These are phyloP conservation scores for Ophiocordyceps polyrhachis-furcata DNA, from an alignment of 2,329 filamentous ascomycete species.

Conservation along the genomic window DNA sequence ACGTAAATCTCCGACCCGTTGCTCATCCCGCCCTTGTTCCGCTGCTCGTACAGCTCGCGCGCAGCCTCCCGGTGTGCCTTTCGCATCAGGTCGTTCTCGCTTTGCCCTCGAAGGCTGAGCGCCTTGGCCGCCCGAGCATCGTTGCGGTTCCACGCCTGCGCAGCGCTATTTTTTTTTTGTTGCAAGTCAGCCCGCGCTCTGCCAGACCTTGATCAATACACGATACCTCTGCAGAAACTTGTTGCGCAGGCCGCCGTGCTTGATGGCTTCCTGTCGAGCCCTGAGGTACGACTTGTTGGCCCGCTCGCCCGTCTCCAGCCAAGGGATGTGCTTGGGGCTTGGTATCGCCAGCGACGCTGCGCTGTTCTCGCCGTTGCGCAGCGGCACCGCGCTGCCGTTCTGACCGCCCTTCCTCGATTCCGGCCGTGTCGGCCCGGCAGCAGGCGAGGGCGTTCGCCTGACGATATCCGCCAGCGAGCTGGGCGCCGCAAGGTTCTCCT, in stretches of 20 bases:
- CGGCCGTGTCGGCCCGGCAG: slow-evolving; percentile 38
- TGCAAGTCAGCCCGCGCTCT: not conserved
- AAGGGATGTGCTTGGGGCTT: slow-evolving; percentile 80
- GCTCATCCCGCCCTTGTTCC: slow-evolving; percentile 49
- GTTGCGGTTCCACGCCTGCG: slow-evolving; percentile 96
- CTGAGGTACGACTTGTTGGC: slow-evolving; percentile 92
- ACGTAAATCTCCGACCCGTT: slow-evolving; percentile 65
- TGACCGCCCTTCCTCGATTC: slow-evolving; percentile 40
- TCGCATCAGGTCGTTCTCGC: slow-evolving; percentile 92
- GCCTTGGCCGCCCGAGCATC: slow-evolving; percentile 93
- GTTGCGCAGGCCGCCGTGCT: slow-evolving; percentile 88
- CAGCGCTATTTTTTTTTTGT: slow-evolving; percentile 56
- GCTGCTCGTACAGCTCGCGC: slow-evolving; percentile 77
- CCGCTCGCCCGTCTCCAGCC: slow-evolving; percentile 81
- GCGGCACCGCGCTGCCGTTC: slow-evolving; percentile 43
- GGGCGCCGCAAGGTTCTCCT: slow-evolving; percentile 44
- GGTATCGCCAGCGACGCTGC: slow-evolving; percentile 67
- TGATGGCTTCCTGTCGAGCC: slow-evolving; percentile 86
- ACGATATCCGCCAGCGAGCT: slow-evolving; percentile 85
- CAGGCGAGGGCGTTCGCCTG: slow-evolving; percentile 83
- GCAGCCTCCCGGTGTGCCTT: slow-evolving; percentile 93
- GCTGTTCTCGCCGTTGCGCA: slow-evolving; percentile 58
- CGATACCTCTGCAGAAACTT: slow-evolving; percentile 84
- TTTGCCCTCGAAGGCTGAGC: slow-evolving; percentile 80
- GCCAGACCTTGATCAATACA: not conserved